Evolutionary conservation across 2,329 filamentous ascomycete species (phyloP).

Genomic region (Xylaria sp.): DNA sequence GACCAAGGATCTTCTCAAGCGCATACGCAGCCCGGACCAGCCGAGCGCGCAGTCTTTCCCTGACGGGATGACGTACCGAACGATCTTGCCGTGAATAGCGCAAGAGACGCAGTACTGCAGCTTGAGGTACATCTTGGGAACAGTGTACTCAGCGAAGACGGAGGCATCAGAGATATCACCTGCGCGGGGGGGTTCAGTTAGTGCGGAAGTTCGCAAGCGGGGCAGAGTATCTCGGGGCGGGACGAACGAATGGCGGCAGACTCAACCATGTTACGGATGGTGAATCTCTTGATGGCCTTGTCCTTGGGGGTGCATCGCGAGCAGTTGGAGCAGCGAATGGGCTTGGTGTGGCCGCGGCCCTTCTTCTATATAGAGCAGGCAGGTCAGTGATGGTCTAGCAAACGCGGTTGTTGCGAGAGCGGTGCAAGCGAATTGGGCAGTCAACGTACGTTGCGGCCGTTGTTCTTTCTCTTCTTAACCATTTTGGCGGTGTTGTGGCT

Average conservation of each 20-base stretch:
- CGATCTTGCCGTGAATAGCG: constrained; percentile 99
- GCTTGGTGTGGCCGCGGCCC: constrained; percentile 99
- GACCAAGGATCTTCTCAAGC: constrained; percentile 69
- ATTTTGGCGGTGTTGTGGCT: constrained; percentile 64
- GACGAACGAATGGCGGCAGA: constrained; percentile 98
- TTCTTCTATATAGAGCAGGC: constrained; percentile 59
- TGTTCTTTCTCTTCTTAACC: constrained; percentile 78
- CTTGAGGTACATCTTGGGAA: constrained; percentile 99
- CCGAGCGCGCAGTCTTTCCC: constrained; percentile 64
- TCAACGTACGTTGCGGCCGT: constrained; percentile 57
- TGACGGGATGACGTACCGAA: constrained; percentile 84
- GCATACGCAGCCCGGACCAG: constrained; percentile 52
- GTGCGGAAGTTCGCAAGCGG: constrained; percentile 25
- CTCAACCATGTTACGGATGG: constrained; percentile 99
- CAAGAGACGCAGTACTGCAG: constrained; percentile 99
- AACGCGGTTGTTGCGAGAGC: not conserved
- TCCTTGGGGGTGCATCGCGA: constrained; percentile 95
- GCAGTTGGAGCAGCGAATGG: constrained; percentile 83
- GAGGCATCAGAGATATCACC: constrained; percentile 99
- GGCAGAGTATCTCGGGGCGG: not conserved
- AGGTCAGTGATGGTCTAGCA: constrained; percentile 40
- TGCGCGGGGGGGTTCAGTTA: constrained; percentile 53
- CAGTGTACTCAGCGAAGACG: constrained; percentile 98
- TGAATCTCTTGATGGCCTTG: constrained; percentile 99
- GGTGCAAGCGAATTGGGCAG: constrained; percentile 21